A percentile compares a stretch with the other conserved stretches of the same genome.
Conservation (phyloP, 306 rosid genomes). For the Macrotyloma uniflorum region DNA sequence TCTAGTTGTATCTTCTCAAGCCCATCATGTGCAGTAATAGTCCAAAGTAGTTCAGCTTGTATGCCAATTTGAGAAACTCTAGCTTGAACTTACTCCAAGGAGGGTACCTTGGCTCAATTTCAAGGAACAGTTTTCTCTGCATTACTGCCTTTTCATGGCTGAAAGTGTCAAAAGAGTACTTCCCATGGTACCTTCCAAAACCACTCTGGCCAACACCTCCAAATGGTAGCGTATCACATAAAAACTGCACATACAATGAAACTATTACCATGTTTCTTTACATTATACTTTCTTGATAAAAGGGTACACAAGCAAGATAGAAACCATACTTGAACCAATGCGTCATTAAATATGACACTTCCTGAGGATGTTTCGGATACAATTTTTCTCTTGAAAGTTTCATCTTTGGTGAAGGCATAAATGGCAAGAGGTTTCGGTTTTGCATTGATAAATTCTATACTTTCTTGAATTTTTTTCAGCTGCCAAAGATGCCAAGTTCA, state of each 20-base stretch:
- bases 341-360: conserved; percentile 78
- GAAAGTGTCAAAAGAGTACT: conserved; percentile 80
- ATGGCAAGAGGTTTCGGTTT: conserved; percentile 86
- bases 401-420: conserved; percentile 80
- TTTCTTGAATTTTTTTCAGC: conserved; percentile 73
- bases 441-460: conserved; percentile 71
- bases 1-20: conserved; percentile 43
- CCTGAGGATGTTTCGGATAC: conserved; percentile 86
- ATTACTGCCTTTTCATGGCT: conserved; percentile 88
- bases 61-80: conserved; percentile 73
- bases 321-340: conserved; percentile 70
- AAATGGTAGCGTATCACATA: conserved; percentile 50
- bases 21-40: conserved; percentile 56
- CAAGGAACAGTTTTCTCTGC: conserved; percentile 64
- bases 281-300: not conserved
- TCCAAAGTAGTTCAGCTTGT: conserved; percentile 64
- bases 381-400: conserved; percentile 61
- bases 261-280: not conserved
- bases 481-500: conserved; percentile 36
- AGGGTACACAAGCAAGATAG: not conserved
- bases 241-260: conserved; percentile 44
- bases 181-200: conserved; percentile 93
- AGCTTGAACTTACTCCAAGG: conserved; percentile 79
- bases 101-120: conserved; percentile 85
- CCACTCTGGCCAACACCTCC: conserved; percentile 78